These are phyloP conservation scores for Fusarium buharicum DNA, from an alignment of 2,329 filamentous ascomycete species.

Conservation along the genomic window DNA sequence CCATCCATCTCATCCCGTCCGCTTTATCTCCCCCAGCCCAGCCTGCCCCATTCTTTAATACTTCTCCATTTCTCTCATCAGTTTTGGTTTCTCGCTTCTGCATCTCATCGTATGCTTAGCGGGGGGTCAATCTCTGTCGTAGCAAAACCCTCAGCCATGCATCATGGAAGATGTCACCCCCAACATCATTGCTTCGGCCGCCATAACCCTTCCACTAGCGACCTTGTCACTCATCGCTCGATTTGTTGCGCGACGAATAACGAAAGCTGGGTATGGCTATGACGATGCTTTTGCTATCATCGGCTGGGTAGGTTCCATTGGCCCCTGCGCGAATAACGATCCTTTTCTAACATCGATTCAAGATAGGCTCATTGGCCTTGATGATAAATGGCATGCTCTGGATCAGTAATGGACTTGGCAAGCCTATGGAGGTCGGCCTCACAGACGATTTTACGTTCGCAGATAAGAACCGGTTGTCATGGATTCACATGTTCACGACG, in stretches of 20 bases:
- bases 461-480: slow-evolving; percentile 31
- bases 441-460: slow-evolving; percentile 25
- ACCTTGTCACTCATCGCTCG: slow-evolving; percentile 33
- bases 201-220: slow-evolving; percentile 36
- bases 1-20: neutral
- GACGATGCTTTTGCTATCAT: slow-evolving; percentile 38
- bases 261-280: slow-evolving; percentile 38
- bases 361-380: slow-evolving; percentile 36
- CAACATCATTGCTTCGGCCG: slow-evolving; percentile 38
- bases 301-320: slow-evolving; percentile 32
- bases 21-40: neutral
- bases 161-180: slow-evolving; percentile 41
- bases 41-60: slow-evolving; percentile 21
- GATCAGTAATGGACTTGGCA: slow-evolving; percentile 30
- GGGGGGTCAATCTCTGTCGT: slow-evolving; percentile 7
- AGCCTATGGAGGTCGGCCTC: slow-evolving; percentile 30
- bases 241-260: slow-evolving; percentile 36
- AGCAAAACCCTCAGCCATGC: slow-evolving; percentile 23
- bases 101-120: slow-evolving; percentile 9
- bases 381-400: slow-evolving; percentile 33
- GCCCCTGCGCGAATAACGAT: neutral
- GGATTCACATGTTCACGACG: slow-evolving; percentile 41
- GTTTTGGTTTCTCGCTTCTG: slow-evolving; percentile 10
- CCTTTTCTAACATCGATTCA: slow-evolving; percentile 2
- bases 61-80: slow-evolving; percentile 15